Conservation (phyloP, 352 stramenopile species). For the Hyaloperonospora arabidopsidis region DNA sequence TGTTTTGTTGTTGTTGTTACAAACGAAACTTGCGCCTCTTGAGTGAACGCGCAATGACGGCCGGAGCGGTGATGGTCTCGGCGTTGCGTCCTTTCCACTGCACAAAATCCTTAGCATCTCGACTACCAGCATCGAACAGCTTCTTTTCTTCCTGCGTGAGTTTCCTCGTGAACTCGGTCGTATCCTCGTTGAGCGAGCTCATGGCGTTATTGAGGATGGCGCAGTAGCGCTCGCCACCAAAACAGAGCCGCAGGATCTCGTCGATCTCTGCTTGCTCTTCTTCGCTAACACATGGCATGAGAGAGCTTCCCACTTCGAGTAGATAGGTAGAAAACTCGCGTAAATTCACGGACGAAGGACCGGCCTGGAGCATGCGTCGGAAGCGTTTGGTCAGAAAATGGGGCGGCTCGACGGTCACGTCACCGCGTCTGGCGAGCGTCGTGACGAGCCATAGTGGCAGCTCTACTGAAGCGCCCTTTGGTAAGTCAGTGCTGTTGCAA, state of each 20-base stretch:
- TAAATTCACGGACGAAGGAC: conserved; percentile 61
- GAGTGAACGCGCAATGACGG: conserved; percentile 47
- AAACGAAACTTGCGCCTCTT: conserved; percentile 52
- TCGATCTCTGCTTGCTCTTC: conserved; percentile 50
- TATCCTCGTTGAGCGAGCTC: conserved; percentile 78
- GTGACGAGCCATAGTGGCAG: conserved; percentile 72
- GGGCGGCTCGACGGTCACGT: conserved; percentile 52
- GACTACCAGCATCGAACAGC: conserved; percentile 54
- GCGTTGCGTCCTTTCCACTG: conserved; percentile 68
- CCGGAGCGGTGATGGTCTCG: conserved; percentile 50
- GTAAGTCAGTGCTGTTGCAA: conserved; percentile 44
- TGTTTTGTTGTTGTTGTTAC: too few species aligned
- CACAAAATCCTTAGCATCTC: conserved; percentile 67
- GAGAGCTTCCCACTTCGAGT: conserved; percentile 54
- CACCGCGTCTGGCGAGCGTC: conserved; percentile 38
- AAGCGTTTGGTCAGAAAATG: conserved; percentile 65
- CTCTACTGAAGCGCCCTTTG: conserved; percentile 44
- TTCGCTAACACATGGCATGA: conserved; percentile 48
- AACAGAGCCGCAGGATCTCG: conserved; percentile 71
- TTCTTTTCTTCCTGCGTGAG: conserved; percentile 64
- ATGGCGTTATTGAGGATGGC: conserved; percentile 78
- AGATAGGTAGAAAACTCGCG: conserved; percentile 71
- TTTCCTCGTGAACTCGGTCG: conserved; percentile 72
- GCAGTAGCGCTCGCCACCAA: conserved; percentile 68
- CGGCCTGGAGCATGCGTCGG: conserved; percentile 74